Base-by-base conservation (phyloP, 2,329 filamentous ascomycete species). In the Penicillium capsulatum region DNA sequence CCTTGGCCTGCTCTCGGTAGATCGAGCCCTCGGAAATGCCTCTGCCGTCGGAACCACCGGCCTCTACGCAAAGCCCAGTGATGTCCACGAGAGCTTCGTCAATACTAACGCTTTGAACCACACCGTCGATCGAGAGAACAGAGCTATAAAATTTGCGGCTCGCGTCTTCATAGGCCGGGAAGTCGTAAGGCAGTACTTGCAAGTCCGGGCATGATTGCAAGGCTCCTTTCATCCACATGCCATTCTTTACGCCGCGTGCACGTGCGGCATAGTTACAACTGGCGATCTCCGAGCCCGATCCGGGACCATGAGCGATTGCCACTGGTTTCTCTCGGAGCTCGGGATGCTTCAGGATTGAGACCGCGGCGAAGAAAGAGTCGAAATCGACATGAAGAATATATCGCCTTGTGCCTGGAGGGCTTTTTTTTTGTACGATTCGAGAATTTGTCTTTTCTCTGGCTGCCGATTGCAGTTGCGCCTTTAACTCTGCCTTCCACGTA, bases 221-320 rank as follows among this genome's bases (percentile, higher is more conserved):
- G 0, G 92, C 92, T 22, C 77, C 76, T 61, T 91, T 94, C 91
- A 98, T 97, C 92, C 94, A 98, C 92, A 97, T 98, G 26, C 94
- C 94, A 53, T 98, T 98, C 60, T 90, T 95, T 38, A 98, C 75
- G 1, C 91, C 91, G 53, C 83, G 92, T 20, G 79, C 75, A 26
- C 92, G 80, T 5, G 94, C 92, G 14, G 84, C 81, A 60, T 98
- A 98, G 57, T 98, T 98, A 67, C 92, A 98, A 49, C 90, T 96
- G 15, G 92, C 92, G 56, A 98, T 97, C 60, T 98, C 92, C 0
- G 91, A 95, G 0, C 87, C 88, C 16, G 79, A 80, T 0, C 91
- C 91, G 31, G 76, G 77, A 3, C 91, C 85, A 58, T 98, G 92
- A 3, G 92, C 91, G 22, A 98, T 86, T 1, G 86, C 92, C 2